Conservation (phyloP, 176 grass and related monocot genomes). For the Themeda triandra region DNA sequence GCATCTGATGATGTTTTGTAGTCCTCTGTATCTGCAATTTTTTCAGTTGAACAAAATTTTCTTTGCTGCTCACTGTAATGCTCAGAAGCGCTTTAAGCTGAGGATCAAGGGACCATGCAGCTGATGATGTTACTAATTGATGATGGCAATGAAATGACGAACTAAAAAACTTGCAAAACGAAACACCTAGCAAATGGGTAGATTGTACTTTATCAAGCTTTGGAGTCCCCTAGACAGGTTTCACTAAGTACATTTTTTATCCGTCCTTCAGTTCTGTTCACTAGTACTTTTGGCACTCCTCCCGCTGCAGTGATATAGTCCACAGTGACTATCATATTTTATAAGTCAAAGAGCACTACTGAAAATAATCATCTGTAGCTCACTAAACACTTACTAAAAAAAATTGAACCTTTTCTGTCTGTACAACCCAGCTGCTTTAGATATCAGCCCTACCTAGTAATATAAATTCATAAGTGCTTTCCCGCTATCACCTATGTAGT, state of each 20-base stretch:
- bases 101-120: neutral
- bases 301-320: neutral
- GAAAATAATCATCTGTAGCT: neutral
- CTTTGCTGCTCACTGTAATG: neutral
- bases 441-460: neutral
- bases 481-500: neutral
- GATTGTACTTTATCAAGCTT: neutral
- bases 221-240: neutral
- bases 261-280: neutral
- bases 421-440: neutral
- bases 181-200: neutral
- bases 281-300: neutral
- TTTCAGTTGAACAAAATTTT: neutral
- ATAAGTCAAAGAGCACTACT: neutral
- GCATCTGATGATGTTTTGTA: neutral
- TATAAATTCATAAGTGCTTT: neutral
- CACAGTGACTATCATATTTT: neutral
- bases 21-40: neutral
- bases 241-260: neutral
- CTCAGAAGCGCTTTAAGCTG: neutral
- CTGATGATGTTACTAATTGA: neutral
- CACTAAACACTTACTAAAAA: neutral
- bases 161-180: neutral
- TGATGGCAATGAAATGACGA: neutral
- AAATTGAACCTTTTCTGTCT: neutral